Evolutionary conservation across 257 asterid genomes (phyloP), one percentile per base, ranked within the genome.

Genomic region (Echium plantagineum): DNA sequence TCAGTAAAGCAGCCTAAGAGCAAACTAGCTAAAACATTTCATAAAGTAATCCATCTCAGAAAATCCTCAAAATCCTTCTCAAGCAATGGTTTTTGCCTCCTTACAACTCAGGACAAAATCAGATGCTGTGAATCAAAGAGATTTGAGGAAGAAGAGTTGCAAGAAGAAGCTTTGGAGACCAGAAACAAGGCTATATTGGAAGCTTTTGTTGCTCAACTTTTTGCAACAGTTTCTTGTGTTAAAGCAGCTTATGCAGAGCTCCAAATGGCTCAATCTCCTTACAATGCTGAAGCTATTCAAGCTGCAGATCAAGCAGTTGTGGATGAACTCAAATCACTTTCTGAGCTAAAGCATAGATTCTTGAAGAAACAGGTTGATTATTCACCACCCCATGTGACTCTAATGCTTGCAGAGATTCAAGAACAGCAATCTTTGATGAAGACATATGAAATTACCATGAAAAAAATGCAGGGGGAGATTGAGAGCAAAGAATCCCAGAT

Each of bases 171-270:
- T 26, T 74, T 77, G n/a, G 83, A 71, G 35, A 52, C 65, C 12
- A 74, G 46, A 32, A 77, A 72, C 76, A 74, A 78, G 46, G 95
- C 94, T 7, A 83, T 82, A 18, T 57, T 84, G 72, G 95, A 80
- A 57, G 95, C 95, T 19, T 87, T 84, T 66, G 67, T 84, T 51
- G 94, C 94, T 35, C 84, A 82, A 79, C 87, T 86, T 32, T 86
- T 86, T 72, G 95, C 95, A 63, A 72, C 95, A 5, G 20, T 84
- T 67, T 87, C 95, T 0, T 72, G 90, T 6, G 75, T 71, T 0
- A 87, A 87, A 62, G 95, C 95, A 4, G 88, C 95, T 19, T 87
- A 87, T 67, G 95, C 95, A 10, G 94, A 82, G 81, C 86, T 84
- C 16, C 95, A 87, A 65, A 69, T 87, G 77, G 94, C 95, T 12